Evolutionary conservation across 2,329 filamentous ascomycete species (phyloP), one percentile per base, ranked within the genome.

Genomic region (Tolypocladium amazonense): DNA sequence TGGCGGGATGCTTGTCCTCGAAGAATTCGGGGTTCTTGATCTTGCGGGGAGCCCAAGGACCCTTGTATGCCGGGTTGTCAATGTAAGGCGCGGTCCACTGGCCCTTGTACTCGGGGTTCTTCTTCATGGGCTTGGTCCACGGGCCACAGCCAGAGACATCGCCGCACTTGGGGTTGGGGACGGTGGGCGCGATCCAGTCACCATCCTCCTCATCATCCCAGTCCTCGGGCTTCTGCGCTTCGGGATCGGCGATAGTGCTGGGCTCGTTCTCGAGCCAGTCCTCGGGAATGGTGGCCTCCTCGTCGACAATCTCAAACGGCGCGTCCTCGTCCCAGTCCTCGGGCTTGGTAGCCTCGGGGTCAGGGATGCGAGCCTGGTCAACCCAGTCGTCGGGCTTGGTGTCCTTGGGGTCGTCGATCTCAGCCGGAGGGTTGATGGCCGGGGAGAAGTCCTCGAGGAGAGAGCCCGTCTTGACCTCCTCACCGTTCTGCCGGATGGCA

Each of bases 151-250:
- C 94, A 79, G 93, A 92, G 66, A 81, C 90, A 61, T 97, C 93
- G 65, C 87, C 85, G 73, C 94, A 97, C 86, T 96, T 96, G 76
- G 93, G 90, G 86, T 99, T 97, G 74, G 91, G 84, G 59, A 99
- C 86, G 59, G 87, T 92, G 61, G 93, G 94, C 58, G 92, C 79
- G 67, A 96, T 76, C 92, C 92, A 99, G 81, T 99, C 94, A 76
- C 94, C 94, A 75, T 99, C 94, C 81, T 99, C 94, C 81, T 99
- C 94, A 62, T 99, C 93, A 79, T 97, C 93, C 94, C 94, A 99
- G 75, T 97, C 94, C 79, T 96, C 92, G 64, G 94, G 94, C 88
- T 97, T 99, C 81, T 90, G 82, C 57, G 93, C 92, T 80, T 96
- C 92, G 59, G 94, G 94, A 79, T 99, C 94, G 60, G 92, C 84